Evolutionary conservation across 768 basidiomycete species (phyloP), one percentile per base, ranked within the genome.

Genomic region (Neoboletus magnificus): DNA sequence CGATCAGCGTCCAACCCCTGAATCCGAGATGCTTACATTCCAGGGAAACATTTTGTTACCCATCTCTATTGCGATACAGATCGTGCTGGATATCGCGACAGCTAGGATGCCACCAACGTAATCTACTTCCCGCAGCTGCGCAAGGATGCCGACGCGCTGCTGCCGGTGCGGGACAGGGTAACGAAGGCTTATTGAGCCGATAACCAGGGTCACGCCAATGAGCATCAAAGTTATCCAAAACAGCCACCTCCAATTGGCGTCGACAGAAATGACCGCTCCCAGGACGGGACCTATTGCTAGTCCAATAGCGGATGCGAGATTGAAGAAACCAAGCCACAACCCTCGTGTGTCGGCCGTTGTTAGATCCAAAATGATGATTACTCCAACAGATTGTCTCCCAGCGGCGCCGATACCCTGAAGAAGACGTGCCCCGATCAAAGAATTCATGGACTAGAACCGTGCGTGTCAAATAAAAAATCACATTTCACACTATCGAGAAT

Each of bases 281-380:
- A 81, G 57, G 13, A 80, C 70, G 3, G 79, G 79, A 1, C 79
- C 79, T 37, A 78, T 64, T 36, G 79, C 74, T 9, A 74, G 66
- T n/a, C 78, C 77, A n/a, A 75, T 50, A 27, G 77, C 72, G 23
- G 78, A 72, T 1, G 73, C 61, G 33, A 70, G 65, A 37, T 66
- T 73, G 58, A 72, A 72, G 59, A 70, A 73, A 3, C 71, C 71
- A 13, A 73, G 57, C 73, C 73, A 73, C 13, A 73, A n/a, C 2
- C 66, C 68, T 22, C 71, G 70, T 18, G 73, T 58, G 50, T 74
- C 73, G 0, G 73, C 51, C 0, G 73, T 73, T n/a, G 73, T 74
- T 7, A 73, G 51, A 54, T 74, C 73, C 58, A 73, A 51, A 15
- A 73, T 50, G 56, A 73, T 62, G 61, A 74, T 73, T 22, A 73